Evolutionary conservation across 2,329 filamentous ascomycete genomes (phyloP).

Genomic region (Neurospora sp.): DNA sequence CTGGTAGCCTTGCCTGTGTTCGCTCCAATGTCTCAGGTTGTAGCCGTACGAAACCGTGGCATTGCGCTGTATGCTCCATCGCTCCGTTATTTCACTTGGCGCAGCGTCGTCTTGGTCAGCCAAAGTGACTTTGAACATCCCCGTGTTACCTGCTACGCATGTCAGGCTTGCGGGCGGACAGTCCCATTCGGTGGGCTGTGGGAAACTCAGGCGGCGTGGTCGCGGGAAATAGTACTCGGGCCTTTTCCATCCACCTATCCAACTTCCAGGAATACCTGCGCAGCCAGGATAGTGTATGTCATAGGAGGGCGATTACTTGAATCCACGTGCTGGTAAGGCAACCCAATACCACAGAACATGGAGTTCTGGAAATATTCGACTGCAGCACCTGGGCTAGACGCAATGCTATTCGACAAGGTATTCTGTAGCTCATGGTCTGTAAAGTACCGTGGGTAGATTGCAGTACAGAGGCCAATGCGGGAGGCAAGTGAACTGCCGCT

Average conservation of each 20-base stretch:
- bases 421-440: background rate
- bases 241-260: background rate
- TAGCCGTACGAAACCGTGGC: background rate
- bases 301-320: background rate
- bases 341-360: background rate
- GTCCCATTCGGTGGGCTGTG: background rate
- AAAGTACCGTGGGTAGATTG: background rate
- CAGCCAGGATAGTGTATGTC: background rate
- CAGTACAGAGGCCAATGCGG: background rate
- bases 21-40: background rate
- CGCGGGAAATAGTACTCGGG: background rate
- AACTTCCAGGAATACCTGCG: background rate
- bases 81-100: background rate
- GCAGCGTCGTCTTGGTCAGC: background rate
- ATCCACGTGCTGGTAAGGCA: background rate
- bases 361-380: background rate
- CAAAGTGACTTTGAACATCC: background rate
- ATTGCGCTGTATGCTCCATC: background rate
- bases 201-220: background rate
- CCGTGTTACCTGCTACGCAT: background rate
- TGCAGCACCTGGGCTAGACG: background rate
- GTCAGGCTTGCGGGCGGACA: background rate
- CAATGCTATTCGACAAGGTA: background rate
- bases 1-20: background rate
- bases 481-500: background rate